Conservation (phyloP, 2,329 filamentous ascomycete species). For the Ceratocystis papillata region DNA sequence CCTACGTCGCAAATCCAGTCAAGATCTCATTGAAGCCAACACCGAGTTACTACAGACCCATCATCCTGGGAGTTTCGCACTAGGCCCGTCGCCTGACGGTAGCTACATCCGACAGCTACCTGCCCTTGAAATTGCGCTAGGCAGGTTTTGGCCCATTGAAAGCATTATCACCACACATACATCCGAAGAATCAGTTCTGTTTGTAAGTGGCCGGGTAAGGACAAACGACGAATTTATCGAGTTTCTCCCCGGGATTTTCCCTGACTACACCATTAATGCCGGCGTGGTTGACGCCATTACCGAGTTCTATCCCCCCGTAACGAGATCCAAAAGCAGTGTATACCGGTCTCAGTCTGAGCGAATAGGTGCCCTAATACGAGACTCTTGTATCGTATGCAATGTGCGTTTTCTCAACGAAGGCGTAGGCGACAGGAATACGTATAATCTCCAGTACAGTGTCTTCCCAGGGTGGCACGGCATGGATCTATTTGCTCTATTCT, state of each 20-base stretch:
- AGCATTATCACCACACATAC: slow-evolving; percentile 30
- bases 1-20: slow-evolving; percentile 28
- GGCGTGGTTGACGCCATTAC: slow-evolving; percentile 29
- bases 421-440: slow-evolving; percentile 31
- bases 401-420: slow-evolving; percentile 33
- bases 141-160: slow-evolving; percentile 29
- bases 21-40: slow-evolving; percentile 29
- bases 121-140: slow-evolving; percentile 29
- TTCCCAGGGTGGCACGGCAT: slow-evolving; percentile 34
- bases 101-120: slow-evolving; percentile 31
- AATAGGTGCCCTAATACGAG: slow-evolving; percentile 30
- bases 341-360: slow-evolving; percentile 30
- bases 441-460: slow-evolving; percentile 35
- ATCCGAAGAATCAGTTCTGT: slow-evolving; percentile 29
- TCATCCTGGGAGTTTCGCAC: slow-evolving; percentile 29
- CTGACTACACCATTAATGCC: slow-evolving; percentile 29
- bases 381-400: slow-evolving; percentile 34
- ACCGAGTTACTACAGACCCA: slow-evolving; percentile 28
- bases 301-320: slow-evolving; percentile 29
- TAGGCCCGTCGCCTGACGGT: slow-evolving; percentile 31
- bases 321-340: slow-evolving; percentile 21
- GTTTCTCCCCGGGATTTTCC: slow-evolving; percentile 31
- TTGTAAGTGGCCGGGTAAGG: slow-evolving; percentile 28
- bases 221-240: slow-evolving; percentile 31
- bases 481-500: slow-evolving; percentile 36